Evolutionary conservation across 2,329 filamentous ascomycete genomes (phyloP).

Genomic region (Ascochyta lentis): DNA sequence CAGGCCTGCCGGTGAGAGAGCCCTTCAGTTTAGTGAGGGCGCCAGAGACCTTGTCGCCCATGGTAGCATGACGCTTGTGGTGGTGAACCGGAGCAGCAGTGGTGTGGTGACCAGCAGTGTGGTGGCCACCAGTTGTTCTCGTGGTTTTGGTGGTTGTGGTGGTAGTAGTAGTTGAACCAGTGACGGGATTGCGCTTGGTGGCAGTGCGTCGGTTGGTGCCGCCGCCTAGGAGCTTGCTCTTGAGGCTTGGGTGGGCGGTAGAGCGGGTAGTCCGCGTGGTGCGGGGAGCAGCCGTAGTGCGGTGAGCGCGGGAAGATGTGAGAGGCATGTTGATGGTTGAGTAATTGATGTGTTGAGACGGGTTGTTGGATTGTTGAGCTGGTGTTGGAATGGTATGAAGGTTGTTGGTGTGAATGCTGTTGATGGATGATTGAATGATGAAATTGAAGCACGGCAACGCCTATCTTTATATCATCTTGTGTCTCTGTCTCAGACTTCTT

Average conservation of each 20-base stretch:
- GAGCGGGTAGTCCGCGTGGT: constrained; percentile 46
- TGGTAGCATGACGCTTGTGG: constrained; percentile 70
- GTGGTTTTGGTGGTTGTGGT: constrained; percentile 53
- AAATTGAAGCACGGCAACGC: background rate
- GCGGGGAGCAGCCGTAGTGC: constrained; percentile 32
- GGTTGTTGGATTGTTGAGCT: constrained; percentile 8
- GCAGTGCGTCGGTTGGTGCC: constrained; percentile 46
- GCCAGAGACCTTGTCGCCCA: constrained; percentile 80
- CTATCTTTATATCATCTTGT: constrained; percentile 18
- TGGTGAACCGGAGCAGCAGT: constrained; percentile 55
- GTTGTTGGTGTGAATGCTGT: background rate
- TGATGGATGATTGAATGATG: constrained; percentile 3
- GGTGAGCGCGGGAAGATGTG: constrained; percentile 29
- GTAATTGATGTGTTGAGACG: constrained; percentile 9
- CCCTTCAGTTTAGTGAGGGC: constrained; percentile 77
- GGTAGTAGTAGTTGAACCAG: constrained; percentile 43
- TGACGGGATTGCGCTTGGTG: constrained; percentile 46
- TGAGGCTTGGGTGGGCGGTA: constrained; percentile 57
- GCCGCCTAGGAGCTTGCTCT: constrained; percentile 60
- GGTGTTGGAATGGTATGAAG: background rate
- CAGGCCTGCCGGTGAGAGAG: constrained; percentile 70
- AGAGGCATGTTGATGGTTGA: constrained; percentile 38
- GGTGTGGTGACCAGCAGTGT: constrained; percentile 26
- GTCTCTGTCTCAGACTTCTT: background rate
- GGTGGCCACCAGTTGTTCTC: constrained; percentile 50